These are phyloP conservation scores for Caryocar brasiliense DNA, from an alignment of 441 rosid species.

Conservation along the genomic window DNA sequence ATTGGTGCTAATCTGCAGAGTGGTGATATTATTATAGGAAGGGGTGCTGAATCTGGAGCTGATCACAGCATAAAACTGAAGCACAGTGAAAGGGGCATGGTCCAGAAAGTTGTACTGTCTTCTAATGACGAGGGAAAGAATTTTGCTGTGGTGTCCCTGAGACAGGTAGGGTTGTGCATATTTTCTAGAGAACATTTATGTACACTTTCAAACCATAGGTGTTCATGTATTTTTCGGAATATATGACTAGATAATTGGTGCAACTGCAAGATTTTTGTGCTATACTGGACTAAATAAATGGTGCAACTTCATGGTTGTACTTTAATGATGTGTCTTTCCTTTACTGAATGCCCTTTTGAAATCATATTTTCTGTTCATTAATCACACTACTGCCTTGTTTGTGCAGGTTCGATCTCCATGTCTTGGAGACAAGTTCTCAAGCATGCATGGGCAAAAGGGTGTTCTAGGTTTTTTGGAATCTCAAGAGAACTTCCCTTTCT, in stretches of 20 bases:
- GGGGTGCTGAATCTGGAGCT: conserved; percentile 64
- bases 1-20: conserved; percentile 79
- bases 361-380: too few species aligned
- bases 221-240: too few species aligned
- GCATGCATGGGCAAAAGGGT: conserved; percentile 99
- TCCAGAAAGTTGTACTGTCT: conserved; percentile 80
- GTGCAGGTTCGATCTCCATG: conserved; percentile 77
- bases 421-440: conserved; percentile 93
- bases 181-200: conserved; percentile 47
- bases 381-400: too few species aligned
- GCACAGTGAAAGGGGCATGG: conserved; percentile 91
- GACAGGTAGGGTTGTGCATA: conserved; percentile 59
- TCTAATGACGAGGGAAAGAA: conserved; percentile 90
- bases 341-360: too few species aligned
- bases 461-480: conserved; percentile 86
- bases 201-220: too few species aligned
- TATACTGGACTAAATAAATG: too few species aligned
- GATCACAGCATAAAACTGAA: conserved; percentile 79
- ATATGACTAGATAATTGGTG: too few species aligned
- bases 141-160: conserved; percentile 69
- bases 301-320: too few species aligned
- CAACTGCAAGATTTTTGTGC: too few species aligned
- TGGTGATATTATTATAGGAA: conserved; percentile 86
- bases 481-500: conserved; percentile 88
- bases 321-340: too few species aligned